These are phyloP conservation scores for Termitomyces sp. DNA, from an alignment of 768 basidiomycete genomes.

Conservation along the genomic window DNA sequence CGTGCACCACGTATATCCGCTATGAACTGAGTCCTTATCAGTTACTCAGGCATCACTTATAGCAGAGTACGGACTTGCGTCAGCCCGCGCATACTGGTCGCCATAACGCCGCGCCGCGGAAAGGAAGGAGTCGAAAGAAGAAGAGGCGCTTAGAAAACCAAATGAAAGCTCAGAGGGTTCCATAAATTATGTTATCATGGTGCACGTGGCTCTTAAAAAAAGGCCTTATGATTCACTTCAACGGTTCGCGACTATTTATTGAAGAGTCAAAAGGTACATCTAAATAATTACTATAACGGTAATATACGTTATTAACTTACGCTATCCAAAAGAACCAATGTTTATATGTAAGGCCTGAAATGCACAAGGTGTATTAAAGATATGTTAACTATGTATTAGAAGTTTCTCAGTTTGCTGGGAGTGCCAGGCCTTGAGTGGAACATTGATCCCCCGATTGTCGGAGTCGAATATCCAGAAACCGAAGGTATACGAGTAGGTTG, in stretches of 20 bases:
- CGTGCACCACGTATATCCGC: conserved; percentile 97
- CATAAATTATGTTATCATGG: not conserved
- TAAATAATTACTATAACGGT: not conserved
- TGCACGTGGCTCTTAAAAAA: not conserved
- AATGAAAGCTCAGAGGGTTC: too few relatives aligned
- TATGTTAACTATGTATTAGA: conserved; percentile 12
- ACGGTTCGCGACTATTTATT: too few relatives aligned
- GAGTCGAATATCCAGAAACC: conserved; percentile 58
- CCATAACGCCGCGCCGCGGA: conserved; percentile 49
- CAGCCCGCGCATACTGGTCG: conserved; percentile 85
- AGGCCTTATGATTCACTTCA: not conserved
- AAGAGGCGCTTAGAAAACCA: not conserved
- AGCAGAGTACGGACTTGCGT: conserved; percentile 61
- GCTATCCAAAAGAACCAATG: not conserved
- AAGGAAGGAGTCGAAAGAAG: not conserved
- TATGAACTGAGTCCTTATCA: conserved; percentile 68
- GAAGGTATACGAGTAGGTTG: conserved; percentile 31
- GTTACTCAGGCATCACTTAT: not conserved
- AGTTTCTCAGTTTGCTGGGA: conserved; percentile 49
- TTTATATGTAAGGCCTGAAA: not conserved
- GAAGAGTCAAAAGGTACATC: not conserved
- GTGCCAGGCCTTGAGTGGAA: conserved; percentile 59
- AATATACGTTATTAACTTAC: not conserved
- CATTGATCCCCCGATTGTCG: conserved; percentile 36
- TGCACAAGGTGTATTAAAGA: not conserved